Conservation (phyloP, 805 yeast species). For the Ogataea henricii region DNA sequence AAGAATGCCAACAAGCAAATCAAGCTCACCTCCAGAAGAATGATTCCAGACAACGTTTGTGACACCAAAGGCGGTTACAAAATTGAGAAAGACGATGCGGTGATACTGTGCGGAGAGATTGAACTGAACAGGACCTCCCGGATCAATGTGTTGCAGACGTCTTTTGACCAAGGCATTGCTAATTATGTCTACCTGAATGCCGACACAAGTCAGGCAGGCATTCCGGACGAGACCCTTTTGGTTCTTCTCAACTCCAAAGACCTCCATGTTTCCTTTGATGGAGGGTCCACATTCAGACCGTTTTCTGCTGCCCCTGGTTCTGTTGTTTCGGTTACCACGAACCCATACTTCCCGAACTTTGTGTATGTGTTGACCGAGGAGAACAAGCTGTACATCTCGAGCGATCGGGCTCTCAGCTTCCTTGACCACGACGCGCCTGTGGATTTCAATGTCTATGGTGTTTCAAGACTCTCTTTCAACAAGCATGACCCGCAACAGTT, state of each 20-base stretch:
- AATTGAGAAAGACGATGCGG: constrained; percentile 26
- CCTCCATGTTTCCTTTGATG: constrained; percentile 70
- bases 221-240: constrained; percentile 65
- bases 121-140: constrained; percentile 18
- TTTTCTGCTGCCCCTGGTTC: constrained; percentile 35
- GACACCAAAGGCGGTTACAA: constrained; percentile 22
- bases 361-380: constrained; percentile 54
- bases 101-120: constrained; percentile 40
- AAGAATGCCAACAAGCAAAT: constrained; percentile 20
- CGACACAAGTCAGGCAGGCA: constrained; percentile 37
- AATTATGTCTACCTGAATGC: constrained; percentile 65
- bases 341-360: constrained; percentile 59
- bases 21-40: constrained; percentile 27
- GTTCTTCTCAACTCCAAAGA: constrained; percentile 53
- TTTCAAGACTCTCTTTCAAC: constrained; percentile 60
- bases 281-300: constrained; percentile 53
- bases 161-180: constrained; percentile 53
- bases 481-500: constrained; percentile 55
- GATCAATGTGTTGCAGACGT: constrained; percentile 42
- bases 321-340: constrained; percentile 58
- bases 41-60: constrained; percentile 33
- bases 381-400: constrained; percentile 56
- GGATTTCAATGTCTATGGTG: constrained; percentile 40
- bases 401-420: constrained; percentile 68
- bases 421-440: constrained; percentile 50